phyloP scores from a whole-genome alignment of 768 basidiomycete genomes.

The Gloeopeniophorella convolvens region DNA sequence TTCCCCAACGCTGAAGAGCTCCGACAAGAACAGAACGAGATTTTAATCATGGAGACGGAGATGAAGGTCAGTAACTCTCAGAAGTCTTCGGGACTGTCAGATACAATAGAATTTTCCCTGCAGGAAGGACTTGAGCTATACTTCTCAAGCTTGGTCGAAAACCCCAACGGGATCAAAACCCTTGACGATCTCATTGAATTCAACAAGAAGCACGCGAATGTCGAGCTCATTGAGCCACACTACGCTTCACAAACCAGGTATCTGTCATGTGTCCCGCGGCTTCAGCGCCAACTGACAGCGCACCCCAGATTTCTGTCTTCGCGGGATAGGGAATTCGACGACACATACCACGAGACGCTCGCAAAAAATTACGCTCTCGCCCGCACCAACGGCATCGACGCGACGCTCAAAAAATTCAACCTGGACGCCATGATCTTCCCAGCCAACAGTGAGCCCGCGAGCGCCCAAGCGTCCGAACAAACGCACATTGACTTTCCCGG shows the following conservation, averaged over 20 bases:
- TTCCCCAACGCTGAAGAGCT: slow-evolving; percentile 47
- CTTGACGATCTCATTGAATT: slow-evolving; percentile 55
- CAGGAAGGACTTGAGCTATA: slow-evolving; percentile 36
- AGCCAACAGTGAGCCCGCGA: slow-evolving; percentile 21
- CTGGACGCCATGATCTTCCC: slow-evolving; percentile 52
- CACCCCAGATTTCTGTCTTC: background rate
- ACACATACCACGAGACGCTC: slow-evolving; percentile 38
- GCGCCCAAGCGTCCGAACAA: background rate
- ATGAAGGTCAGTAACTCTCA: slow-evolving; percentile 52
- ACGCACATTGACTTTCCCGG: background rate
- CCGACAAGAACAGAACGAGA: slow-evolving; percentile 42
- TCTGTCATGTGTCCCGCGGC: slow-evolving; percentile 1
- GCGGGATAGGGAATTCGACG: slow-evolving; percentile 2
- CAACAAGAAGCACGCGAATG: slow-evolving; percentile 42
- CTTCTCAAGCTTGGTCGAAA: slow-evolving; percentile 38
- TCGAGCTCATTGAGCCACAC: slow-evolving; percentile 38
- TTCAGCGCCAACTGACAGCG: background rate
- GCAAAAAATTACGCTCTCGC: slow-evolving; percentile 30
- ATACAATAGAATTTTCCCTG: background rate
- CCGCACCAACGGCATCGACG: slow-evolving; percentile 48
- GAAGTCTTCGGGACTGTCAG: background rate
- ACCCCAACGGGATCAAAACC: slow-evolving; percentile 49
- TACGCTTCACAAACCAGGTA: slow-evolving; percentile 32
- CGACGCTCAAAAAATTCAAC: slow-evolving; percentile 37
- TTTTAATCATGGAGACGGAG: slow-evolving; percentile 45